Evolutionary conservation across 2,329 filamentous ascomycete genomes (phyloP).

Genomic region (Alternaria brassicicola): DNA sequence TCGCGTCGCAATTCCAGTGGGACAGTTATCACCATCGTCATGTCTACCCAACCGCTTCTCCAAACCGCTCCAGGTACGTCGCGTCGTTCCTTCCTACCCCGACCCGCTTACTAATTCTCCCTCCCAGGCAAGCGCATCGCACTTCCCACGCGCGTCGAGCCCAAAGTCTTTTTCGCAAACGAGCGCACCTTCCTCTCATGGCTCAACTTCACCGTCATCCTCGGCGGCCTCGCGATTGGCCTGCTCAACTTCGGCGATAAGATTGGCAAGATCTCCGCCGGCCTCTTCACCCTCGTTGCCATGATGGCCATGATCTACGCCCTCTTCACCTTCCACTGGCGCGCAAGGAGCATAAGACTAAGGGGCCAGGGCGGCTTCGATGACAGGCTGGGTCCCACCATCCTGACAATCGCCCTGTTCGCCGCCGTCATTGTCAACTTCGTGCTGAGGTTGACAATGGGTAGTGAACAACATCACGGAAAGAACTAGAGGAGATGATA

Average conservation of each 20-base stretch:
- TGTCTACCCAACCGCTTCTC: conserved; percentile 97
- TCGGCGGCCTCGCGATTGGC: conserved; percentile 93
- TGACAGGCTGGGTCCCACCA: conserved; percentile 90
- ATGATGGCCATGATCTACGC: conserved; percentile 97
- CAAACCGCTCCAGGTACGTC: conserved; percentile 84
- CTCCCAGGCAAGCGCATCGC: conserved; percentile 91
- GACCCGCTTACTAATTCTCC: conserved; percentile 6
- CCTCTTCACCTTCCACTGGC: conserved; percentile 94
- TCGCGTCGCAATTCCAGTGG: conserved; percentile 21
- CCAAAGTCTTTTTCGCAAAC: conserved; percentile 99
- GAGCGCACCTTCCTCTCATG: conserved; percentile 98
- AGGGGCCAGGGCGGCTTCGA: conserved; percentile 95
- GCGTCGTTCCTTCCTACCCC: neutral
- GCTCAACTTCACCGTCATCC: conserved; percentile 99
- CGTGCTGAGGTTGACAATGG: conserved; percentile 62
- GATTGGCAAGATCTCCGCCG: conserved; percentile 90
- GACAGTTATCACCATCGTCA: conserved; percentile 52
- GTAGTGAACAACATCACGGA: conserved; percentile 17
- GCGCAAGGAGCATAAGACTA: conserved; percentile 88
- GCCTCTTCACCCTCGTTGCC: conserved; percentile 90
- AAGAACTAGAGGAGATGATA: conserved; percentile 7
- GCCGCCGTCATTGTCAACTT: conserved; percentile 96
- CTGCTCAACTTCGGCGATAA: conserved; percentile 98
- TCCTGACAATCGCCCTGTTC: conserved; percentile 84
- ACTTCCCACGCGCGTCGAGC: conserved; percentile 95